These are phyloP conservation scores for Colletotrichum godetiae DNA, from an alignment of 2,329 filamentous ascomycete species.

Conservation along the genomic window DNA sequence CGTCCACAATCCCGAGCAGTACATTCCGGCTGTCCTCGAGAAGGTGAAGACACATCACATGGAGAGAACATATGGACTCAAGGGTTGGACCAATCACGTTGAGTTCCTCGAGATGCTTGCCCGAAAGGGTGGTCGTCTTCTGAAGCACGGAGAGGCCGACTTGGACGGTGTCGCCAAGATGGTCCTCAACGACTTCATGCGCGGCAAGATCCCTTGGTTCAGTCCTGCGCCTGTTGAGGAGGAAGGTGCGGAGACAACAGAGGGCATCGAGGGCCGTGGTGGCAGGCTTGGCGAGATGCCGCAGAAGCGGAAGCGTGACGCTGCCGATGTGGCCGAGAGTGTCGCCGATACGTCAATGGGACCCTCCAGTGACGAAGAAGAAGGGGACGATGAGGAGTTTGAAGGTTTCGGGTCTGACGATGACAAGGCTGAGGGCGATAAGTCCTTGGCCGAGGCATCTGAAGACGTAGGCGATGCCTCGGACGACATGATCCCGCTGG, in stretches of 20 bases:
- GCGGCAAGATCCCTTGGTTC: conserved; percentile 97
- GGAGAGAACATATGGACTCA: conserved; percentile 91
- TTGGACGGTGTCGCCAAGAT: conserved; percentile 96
- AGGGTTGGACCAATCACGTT: conserved; percentile 79
- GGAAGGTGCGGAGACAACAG: conserved; percentile 60
- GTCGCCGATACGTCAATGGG: conserved; percentile 50
- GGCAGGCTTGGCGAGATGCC: conserved; percentile 89
- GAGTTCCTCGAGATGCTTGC: conserved; percentile 90
- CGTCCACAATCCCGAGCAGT: conserved; percentile 92
- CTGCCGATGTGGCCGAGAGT: conserved; percentile 57
- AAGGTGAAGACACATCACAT: conserved; percentile 87
- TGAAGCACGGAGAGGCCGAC: conserved; percentile 95
- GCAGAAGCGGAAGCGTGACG: conserved; percentile 78
- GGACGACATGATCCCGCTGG: conserved; percentile 34
- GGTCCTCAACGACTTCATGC: conserved; percentile 94
- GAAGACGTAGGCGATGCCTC: conserved; percentile 25
- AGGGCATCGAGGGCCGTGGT: conserved; percentile 74
- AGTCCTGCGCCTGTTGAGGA: conserved; percentile 78
- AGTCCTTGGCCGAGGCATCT: conserved; percentile 22
- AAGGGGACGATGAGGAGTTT: conserved; percentile 54
- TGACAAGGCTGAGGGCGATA: conserved; percentile 48
- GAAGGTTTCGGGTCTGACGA: conserved; percentile 59
- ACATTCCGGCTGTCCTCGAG: conserved; percentile 84
- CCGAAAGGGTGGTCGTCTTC: conserved; percentile 84
- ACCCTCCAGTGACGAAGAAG: conserved; percentile 41